Evolutionary conservation across 257 asterid species (phyloP).

Genomic region (Solanum dulcamara): DNA sequence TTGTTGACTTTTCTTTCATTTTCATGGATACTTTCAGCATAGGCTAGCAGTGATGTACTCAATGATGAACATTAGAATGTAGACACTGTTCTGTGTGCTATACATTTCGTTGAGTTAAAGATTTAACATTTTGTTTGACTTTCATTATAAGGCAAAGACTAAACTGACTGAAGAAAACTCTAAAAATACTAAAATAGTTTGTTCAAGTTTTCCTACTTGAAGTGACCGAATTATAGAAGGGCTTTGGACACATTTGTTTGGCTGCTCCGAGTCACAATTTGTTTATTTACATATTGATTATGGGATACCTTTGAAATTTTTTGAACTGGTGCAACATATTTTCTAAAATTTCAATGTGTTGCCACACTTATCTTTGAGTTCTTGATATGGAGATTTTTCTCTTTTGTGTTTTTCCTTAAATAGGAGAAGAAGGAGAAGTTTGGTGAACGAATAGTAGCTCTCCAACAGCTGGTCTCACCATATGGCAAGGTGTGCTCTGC

Average conservation of each 20-base stretch:
- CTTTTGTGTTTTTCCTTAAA: neutral
- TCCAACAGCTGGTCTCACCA: constrained; percentile 94
- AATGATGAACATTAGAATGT: neutral
- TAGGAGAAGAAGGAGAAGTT: constrained; percentile 90
- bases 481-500: constrained; percentile 60
- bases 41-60: neutral
- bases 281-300: neutral
- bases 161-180: neutral
- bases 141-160: neutral
- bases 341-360: neutral
- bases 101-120: neutral
- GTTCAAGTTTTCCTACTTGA: neutral
- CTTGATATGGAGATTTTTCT: neutral
- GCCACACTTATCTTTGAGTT: neutral
- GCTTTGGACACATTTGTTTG: neutral
- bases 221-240: neutral
- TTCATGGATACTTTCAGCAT: neutral
- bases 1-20: no score
- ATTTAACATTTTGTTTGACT: neutral
- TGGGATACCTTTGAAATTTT: neutral
- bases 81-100: neutral
- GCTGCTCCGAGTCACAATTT: neutral
- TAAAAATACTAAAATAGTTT: neutral
- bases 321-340: neutral
- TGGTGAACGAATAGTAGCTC: constrained; percentile 67